phyloP scores from a whole-genome alignment of 805 yeast species.

The Yarrowia sp. region DNA sequence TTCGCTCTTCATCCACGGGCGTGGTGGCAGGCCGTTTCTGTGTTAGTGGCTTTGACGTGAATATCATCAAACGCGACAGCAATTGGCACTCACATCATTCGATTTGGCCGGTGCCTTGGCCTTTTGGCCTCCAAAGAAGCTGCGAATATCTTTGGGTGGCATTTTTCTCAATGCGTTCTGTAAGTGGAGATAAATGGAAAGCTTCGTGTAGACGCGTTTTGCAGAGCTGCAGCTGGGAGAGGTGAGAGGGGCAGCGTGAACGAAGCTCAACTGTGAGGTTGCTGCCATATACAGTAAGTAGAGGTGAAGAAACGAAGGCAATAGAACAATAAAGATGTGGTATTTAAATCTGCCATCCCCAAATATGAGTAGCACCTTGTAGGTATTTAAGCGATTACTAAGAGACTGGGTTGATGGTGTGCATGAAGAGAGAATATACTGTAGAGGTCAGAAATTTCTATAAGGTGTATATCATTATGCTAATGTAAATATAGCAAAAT shows the following conservation, averaged over 20 bases:
- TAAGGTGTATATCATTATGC: too few species aligned
- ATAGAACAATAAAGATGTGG: too few species aligned
- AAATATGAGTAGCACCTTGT: too few species aligned
- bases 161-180: not conserved
- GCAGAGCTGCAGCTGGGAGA: not conserved
- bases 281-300: not conserved
- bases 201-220: conserved; percentile 11
- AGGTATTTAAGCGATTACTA: too few species aligned
- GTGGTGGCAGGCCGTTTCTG: conserved; percentile 10
- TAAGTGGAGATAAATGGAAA: not conserved
- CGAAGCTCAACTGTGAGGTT: not conserved
- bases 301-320: too few species aligned
- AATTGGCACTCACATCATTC: conserved; percentile 4
- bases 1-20: not conserved
- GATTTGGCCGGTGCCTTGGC: not conserved
- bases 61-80: not conserved
- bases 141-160: conserved; percentile 24
- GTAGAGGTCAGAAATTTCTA: too few species aligned
- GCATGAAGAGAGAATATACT: too few species aligned
- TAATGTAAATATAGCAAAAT: too few species aligned
- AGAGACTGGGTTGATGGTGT: too few species aligned
- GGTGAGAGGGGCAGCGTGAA: not conserved
- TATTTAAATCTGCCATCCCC: too few species aligned
- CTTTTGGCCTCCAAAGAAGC: conserved; percentile 17
- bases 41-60: not conserved